Conservation (phyloP, 257 asterid species). For the Solanum dulcamara region DNA sequence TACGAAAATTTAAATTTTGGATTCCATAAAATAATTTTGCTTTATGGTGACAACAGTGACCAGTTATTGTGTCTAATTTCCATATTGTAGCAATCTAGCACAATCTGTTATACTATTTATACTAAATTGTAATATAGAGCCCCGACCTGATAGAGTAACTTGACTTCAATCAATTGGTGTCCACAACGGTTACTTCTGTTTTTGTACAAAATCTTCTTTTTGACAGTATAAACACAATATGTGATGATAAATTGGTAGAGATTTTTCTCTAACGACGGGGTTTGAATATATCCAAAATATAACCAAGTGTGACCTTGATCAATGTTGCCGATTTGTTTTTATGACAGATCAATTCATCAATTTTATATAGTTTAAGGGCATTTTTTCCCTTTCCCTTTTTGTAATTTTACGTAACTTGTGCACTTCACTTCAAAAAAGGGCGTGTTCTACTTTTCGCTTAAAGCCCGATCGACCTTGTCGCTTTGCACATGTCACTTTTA, state of each 20-base stretch:
- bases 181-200: background rate
- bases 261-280: background rate
- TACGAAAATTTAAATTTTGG: background rate
- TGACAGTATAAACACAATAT: background rate
- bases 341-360: background rate
- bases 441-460: background rate
- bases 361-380: background rate
- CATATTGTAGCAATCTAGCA: background rate
- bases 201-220: background rate
- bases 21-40: background rate
- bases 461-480: background rate
- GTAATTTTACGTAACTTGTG: background rate
- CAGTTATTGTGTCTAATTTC: background rate
- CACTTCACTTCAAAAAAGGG: background rate
- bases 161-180: background rate
- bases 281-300: background rate
- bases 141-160: background rate
- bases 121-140: background rate
- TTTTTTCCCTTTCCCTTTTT: background rate
- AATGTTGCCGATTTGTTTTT: background rate
- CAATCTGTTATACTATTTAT: background rate
- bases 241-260: background rate
- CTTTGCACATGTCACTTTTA: background rate
- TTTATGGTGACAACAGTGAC: background rate
- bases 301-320: background rate